A percentile compares a stretch with the other conserved stretches of the same genome.
These are phyloP conservation scores for Paraphysoderma sedebokerense DNA, from an alignment of 371 early-diverging fungal genomes.

Conservation along the genomic window DNA sequence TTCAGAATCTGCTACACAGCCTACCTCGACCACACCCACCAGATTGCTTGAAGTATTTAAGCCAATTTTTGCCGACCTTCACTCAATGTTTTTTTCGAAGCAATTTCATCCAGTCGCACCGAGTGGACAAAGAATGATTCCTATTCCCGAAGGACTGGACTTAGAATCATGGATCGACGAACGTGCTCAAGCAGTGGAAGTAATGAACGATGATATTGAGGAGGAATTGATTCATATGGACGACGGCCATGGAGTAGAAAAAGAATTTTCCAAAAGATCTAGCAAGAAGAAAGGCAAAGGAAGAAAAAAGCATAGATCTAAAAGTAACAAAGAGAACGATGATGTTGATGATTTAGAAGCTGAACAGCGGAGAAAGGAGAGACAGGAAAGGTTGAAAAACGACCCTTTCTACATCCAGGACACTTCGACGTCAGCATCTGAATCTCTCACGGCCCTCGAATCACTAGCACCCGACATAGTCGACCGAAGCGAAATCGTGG, in stretches of 20 bases:
- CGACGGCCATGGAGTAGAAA: constrained; percentile 16
- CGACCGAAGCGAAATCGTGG: background rate
- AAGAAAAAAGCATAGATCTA: constrained; percentile 14
- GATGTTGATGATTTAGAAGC: background rate
- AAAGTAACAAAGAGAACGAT: background rate
- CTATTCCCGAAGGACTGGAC: constrained; percentile 73
- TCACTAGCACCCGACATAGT: constrained; percentile 2
- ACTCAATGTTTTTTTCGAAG: constrained; percentile 47
- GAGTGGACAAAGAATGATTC: constrained; percentile 79
- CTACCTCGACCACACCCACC: no score
- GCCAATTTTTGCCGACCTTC: constrained; percentile 33
- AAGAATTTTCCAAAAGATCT: constrained; percentile 6
- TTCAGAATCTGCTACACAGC: no score
- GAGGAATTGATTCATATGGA: constrained; percentile 15
- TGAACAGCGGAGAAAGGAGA: constrained; percentile 32
- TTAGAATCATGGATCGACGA: constrained; percentile 63
- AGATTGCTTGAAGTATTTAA: no score
- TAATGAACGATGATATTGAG: constrained; percentile 12
- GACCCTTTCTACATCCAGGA: constrained; percentile 63
- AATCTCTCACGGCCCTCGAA: constrained; percentile 6
- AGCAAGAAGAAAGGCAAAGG: constrained; percentile 15
- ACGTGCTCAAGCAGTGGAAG: constrained; percentile 39
- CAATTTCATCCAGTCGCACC: constrained; percentile 84
- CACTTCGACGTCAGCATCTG: constrained; percentile 7
- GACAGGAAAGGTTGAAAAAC: constrained; percentile 36